These are phyloP conservation scores for Leccinum arenicola DNA, from an alignment of 768 basidiomycete genomes.

Conservation along the genomic window DNA sequence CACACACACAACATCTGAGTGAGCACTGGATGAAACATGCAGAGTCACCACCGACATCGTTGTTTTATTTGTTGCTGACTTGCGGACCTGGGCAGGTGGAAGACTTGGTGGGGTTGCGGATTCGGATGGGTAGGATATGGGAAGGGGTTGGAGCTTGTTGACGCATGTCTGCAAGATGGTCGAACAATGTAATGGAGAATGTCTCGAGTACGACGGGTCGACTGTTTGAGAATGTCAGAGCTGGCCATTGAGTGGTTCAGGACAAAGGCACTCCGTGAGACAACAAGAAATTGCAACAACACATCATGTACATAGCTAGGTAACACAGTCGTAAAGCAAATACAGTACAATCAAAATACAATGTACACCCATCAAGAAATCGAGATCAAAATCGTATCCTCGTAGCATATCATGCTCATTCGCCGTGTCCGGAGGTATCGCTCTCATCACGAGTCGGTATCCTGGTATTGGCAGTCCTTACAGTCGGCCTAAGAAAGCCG, in stretches of 20 bases:
- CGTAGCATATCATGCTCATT: not conserved
- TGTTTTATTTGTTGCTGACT: constrained; percentile 53
- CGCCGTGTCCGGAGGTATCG: not conserved
- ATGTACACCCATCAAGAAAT: not conserved
- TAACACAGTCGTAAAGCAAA: not conserved
- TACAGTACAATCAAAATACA: not conserved
- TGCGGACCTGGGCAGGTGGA: constrained; percentile 55
- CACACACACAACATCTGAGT: not conserved
- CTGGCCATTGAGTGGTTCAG: constrained; percentile 6
- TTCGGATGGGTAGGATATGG: constrained; percentile 50
- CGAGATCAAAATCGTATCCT: not conserved
- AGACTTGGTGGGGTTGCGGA: constrained; percentile 62
- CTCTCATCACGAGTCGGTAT: not conserved
- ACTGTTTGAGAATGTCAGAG: constrained; percentile 3
- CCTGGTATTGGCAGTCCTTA: not conserved
- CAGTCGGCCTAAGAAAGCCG: constrained; percentile 31
- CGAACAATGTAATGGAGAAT: constrained; percentile 5
- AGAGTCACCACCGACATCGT: constrained; percentile 47
- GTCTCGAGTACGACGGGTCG: constrained; percentile 2
- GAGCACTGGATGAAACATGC: not conserved
- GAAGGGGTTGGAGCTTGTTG: constrained; percentile 33
- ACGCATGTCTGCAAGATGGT: constrained; percentile 16
- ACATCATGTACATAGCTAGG: not conserved
- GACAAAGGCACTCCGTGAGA: not conserved
- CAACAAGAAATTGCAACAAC: not conserved